These are phyloP conservation scores for Leccinum proximum DNA, from an alignment of 1,284 basidiomycete species.

Conservation along the genomic window DNA sequence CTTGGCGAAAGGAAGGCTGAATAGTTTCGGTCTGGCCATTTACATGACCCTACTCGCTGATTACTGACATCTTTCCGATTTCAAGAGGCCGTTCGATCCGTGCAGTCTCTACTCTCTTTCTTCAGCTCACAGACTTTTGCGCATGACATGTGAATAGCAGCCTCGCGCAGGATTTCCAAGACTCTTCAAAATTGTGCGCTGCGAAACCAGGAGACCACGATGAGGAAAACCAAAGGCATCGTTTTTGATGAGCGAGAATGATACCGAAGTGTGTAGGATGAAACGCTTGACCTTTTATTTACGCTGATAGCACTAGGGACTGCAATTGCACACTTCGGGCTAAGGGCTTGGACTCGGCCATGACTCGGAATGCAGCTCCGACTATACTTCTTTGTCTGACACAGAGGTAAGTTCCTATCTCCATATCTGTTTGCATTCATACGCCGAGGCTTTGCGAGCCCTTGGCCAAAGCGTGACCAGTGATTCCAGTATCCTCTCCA, in stretches of 20 bases:
- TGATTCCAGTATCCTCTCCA: slow-evolving; percentile 78
- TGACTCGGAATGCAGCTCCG: slow-evolving; percentile 64
- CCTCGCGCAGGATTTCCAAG: too few species aligned
- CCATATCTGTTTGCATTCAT: not conserved
- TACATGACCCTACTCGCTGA: too few species aligned
- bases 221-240: slow-evolving; percentile 42
- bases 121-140: too few species aligned
- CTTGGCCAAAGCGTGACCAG: slow-evolving; percentile 83
- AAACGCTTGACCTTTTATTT: not conserved
- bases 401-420: slow-evolving; percentile 49
- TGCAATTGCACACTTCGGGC: slow-evolving; percentile 60
- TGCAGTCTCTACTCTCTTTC: too few species aligned
- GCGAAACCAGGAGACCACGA: slow-evolving; percentile 54
- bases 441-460: slow-evolving; percentile 80
- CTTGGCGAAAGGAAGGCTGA: too few species aligned
- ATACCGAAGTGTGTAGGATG: slow-evolving; percentile 43
- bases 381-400: slow-evolving; percentile 85
- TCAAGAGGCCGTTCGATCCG: too few species aligned
- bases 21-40: too few species aligned
- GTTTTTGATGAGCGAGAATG: slow-evolving; percentile 70
- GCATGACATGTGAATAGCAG: too few species aligned
- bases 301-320: slow-evolving; percentile 44
- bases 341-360: slow-evolving; percentile 83
- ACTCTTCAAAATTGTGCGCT: slow-evolving; percentile 58
- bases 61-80: too few species aligned